A percentile compares a stretch with the other conserved stretches of the same genome.
Evolutionary conservation across 2,329 filamentous ascomycete species (phyloP).

Genomic region (Colletotrichum godetiae): DNA sequence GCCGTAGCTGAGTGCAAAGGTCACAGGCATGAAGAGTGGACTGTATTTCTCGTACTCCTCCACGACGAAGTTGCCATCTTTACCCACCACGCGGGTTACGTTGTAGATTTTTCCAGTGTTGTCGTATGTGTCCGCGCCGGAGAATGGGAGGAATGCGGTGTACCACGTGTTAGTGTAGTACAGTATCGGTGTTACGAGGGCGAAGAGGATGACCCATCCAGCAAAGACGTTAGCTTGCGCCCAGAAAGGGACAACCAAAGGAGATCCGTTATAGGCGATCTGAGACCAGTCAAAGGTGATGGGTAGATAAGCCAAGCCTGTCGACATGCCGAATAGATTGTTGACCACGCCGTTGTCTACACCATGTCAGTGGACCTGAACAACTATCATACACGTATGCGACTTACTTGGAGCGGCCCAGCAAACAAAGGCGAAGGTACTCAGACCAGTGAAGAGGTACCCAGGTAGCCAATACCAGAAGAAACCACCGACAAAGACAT

Average conservation of each 20-base stretch:
- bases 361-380: conserved; percentile 1
- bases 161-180: conserved; percentile 71
- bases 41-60: conserved; percentile 61
- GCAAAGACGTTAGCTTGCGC: conserved; percentile 72
- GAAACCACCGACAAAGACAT: conserved; percentile 53
- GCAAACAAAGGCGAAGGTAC: conserved; percentile 57
- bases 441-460: conserved; percentile 56
- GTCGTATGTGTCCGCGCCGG: conserved; percentile 62
- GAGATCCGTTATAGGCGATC: conserved; percentile 44
- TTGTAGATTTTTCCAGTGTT: conserved; percentile 61
- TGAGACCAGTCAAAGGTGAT: conserved; percentile 46
- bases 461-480: conserved; percentile 61
- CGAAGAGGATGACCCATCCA: conserved; percentile 68
- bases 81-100: conserved; percentile 60
- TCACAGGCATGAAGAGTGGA: conserved; percentile 49
- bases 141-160: conserved; percentile 65
- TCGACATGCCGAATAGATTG: conserved; percentile 68
- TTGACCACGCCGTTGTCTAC: conserved; percentile 72
- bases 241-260: conserved; percentile 63
- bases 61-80: conserved; percentile 52
- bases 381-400: conserved; percentile 35
- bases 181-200: conserved; percentile 65
- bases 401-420: conserved; percentile 53
- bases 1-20: conserved; percentile 48
- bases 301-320: conserved; percentile 44